These are phyloP conservation scores for Linum trigynum DNA, from an alignment of 345 rosid genomes.

Conservation along the genomic window DNA sequence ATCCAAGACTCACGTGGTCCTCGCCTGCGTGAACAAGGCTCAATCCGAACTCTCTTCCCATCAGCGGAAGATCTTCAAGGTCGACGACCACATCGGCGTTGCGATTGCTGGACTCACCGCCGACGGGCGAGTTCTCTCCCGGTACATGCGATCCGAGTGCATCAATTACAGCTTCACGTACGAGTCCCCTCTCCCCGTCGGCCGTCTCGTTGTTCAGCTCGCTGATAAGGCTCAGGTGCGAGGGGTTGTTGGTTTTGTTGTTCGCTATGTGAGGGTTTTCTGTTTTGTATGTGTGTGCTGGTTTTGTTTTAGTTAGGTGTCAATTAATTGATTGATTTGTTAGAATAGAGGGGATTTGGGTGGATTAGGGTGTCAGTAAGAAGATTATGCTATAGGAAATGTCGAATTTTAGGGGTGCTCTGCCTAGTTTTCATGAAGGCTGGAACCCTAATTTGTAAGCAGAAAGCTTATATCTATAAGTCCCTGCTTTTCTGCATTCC, in stretches of 20 bases:
- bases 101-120: slow-evolving; percentile 97
- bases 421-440: background rate
- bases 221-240: slow-evolving; percentile 97
- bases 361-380: background rate
- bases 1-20: slow-evolving; percentile 87
- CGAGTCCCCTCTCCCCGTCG: slow-evolving; percentile 95
- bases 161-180: slow-evolving; percentile 77
- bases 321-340: background rate
- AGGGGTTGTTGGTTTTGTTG: background rate
- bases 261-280: background rate
- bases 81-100: slow-evolving; percentile 94
- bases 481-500: background rate
- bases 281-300: background rate
- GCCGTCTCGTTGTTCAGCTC: slow-evolving; percentile 88
- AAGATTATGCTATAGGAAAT: background rate
- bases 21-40: slow-evolving; percentile 89
- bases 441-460: background rate
- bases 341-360: background rate
- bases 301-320: background rate
- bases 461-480: background rate
- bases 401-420: background rate
- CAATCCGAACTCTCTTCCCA: slow-evolving; percentile 92
- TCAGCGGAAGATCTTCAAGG: slow-evolving; percentile 97
- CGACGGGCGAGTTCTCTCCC: slow-evolving; percentile 92
- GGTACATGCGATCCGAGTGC: slow-evolving; percentile 93